Conservation (phyloP, 331 rosid species). For the Malus hybrid region DNA sequence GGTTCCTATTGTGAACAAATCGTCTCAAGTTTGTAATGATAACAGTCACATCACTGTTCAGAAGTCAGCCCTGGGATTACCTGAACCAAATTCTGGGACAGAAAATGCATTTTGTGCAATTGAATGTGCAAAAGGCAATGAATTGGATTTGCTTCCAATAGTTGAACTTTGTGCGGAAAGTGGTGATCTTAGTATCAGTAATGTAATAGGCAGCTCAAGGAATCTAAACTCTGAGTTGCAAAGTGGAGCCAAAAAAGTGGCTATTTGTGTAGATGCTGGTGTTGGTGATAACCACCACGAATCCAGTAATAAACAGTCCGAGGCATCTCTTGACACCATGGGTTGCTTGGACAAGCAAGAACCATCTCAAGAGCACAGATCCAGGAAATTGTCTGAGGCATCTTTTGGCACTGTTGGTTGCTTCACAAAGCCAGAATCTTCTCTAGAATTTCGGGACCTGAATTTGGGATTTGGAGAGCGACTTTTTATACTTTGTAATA, state of each 20-base stretch:
- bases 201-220: background rate
- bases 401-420: background rate
- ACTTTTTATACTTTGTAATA: background rate
- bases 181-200: background rate
- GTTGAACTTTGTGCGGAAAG: background rate
- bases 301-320: background rate
- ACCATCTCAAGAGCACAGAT: background rate
- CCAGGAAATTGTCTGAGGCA: background rate
- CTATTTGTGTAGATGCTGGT: background rate
- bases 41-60: background rate
- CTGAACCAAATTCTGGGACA: background rate
- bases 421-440: background rate
- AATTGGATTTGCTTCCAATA: background rate
- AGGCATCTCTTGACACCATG: background rate
- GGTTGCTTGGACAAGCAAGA: background rate
- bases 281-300: background rate
- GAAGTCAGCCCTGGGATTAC: slow-evolving; percentile 8
- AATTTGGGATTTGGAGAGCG: background rate
- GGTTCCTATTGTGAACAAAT: background rate
- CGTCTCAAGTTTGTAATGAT: background rate
- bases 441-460: background rate
- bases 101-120: background rate
- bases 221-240: background rate
- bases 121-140: background rate
- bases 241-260: background rate